phyloP scores from a whole-genome alignment of 1,139 yeast genomes.

The Suhomyces maxii region DNA sequence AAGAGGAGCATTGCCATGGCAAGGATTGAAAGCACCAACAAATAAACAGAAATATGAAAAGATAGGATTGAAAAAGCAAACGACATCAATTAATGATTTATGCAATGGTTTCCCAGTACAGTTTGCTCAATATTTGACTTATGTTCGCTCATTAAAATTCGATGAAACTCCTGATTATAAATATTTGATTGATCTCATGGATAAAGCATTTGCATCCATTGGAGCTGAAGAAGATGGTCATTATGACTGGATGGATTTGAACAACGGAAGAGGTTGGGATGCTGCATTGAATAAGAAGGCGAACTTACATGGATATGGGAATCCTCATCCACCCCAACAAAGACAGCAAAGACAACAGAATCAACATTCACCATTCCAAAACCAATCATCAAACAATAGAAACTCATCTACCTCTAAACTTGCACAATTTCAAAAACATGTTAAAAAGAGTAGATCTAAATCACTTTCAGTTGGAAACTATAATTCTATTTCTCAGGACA shows the following conservation, averaged over 20 bases:
- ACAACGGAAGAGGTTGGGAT: slow-evolving; percentile 84
- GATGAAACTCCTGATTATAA: slow-evolving; percentile 80
- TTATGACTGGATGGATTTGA: slow-evolving; percentile 83
- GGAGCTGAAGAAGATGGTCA: slow-evolving; percentile 51
- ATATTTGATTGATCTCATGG: slow-evolving; percentile 42
- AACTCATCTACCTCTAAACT: slow-evolving; percentile 12
- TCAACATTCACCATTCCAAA: slow-evolving; percentile 10
- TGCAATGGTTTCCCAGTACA: slow-evolving; percentile 72
- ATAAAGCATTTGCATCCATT: slow-evolving; percentile 38
- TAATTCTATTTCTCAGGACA: slow-evolving; percentile 30
- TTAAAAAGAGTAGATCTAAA: slow-evolving; percentile 14
- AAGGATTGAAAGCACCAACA: slow-evolving; percentile 68
- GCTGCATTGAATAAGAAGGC: slow-evolving; percentile 75
- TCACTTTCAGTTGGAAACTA: slow-evolving; percentile 26
- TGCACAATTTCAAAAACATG: slow-evolving; percentile 9
- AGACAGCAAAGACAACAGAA: slow-evolving; percentile 31
- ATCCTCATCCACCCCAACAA: slow-evolving; percentile 60
- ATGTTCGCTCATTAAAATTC: slow-evolving; percentile 68
- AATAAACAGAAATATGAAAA: slow-evolving; percentile 81
- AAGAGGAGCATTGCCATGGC: slow-evolving; percentile 57
- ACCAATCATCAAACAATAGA: slow-evolving; percentile 6
- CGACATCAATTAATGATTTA: slow-evolving; percentile 67
- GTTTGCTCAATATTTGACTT: slow-evolving; percentile 73
- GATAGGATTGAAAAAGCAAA: slow-evolving; percentile 75
- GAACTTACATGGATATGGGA: slow-evolving; percentile 77